Evolutionary conservation across 169 alveolate species (phyloP), one percentile per base, ranked within the genome.

Genomic region (Miamiensis avidus): DNA sequence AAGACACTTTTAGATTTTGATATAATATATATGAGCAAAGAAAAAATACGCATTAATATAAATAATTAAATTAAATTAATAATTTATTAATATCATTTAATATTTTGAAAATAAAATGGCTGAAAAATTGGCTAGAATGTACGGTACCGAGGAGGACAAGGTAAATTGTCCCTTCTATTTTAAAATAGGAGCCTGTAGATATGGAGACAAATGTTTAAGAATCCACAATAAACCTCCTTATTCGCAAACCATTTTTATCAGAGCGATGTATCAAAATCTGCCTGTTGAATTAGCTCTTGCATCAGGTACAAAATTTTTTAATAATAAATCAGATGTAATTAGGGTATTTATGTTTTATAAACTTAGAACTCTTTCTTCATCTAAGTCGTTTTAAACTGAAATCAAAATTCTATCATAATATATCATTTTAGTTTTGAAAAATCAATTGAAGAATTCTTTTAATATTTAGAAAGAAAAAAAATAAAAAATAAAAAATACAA

Each of bases 101-200:
- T 11, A 20, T 49, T 49, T 49, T 4, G 4, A 20, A 49, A 11
- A 11, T 81, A 83, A 87, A 72, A 99, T 99, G 99, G 99, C 99
- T 76, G 99, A 98, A 96, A 99, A 98, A 83, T 93, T 99, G 82
- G 99, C 99, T 34, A 92, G 99, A 82, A 98, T 99, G 77, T 97
- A 97, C 81, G 99, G 99, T 29, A 98, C 99, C 29, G 99, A 99
- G 93, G 99, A 98, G 95, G 99, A 99, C 91, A 97, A 99, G 91
- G 99, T 98, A n/a, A 99, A 99, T 91, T 99, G 99, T 88, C 99
- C 99, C 29, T 99, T 99, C 93, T 99, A 98, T 94, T 98, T 99
- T 98, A 99, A 99, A 96, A 99, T 99, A 69, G 99, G 99, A 29
- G 99, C 99, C 1, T 99, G 99, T 87, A 96, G 99, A 81, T 99